phyloP scores from a whole-genome alignment of 495 filamentous ascomycete species.

The Chaetomium fimeti region DNA sequence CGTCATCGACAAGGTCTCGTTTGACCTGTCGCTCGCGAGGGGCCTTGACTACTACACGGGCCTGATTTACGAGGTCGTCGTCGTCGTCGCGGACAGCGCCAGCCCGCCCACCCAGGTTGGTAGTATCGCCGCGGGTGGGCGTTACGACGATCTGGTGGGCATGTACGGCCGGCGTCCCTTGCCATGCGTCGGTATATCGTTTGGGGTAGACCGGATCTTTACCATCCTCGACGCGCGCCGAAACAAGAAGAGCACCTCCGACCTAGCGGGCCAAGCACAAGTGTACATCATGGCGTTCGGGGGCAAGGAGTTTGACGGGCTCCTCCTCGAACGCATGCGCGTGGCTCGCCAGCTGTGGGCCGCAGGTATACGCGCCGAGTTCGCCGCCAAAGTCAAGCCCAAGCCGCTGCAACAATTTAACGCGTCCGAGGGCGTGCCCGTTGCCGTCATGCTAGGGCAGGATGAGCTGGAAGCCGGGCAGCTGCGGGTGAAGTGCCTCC shows the following conservation, averaged over 20 bases:
- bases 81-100: constrained; percentile 37
- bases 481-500: constrained; percentile 74
- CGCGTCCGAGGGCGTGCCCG: constrained; percentile 68
- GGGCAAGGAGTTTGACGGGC: constrained; percentile 72
- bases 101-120: constrained; percentile 43
- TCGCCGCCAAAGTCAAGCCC: constrained; percentile 73
- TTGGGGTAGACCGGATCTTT: constrained; percentile 92
- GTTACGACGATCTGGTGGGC: constrained; percentile 87
- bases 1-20: constrained; percentile 66
- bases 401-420: constrained; percentile 76
- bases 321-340: constrained; percentile 75
- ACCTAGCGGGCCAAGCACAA: constrained; percentile 62
- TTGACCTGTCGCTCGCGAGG: constrained; percentile 78
- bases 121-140: constrained; percentile 82
- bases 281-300: constrained; percentile 91
- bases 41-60: constrained; percentile 94
- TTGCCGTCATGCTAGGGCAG: constrained; percentile 76
- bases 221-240: constrained; percentile 77
- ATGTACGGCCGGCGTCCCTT: constrained; percentile 86
- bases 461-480: constrained; percentile 73
- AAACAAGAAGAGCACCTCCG: constrained; percentile 51
- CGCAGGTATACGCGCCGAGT: constrained; percentile 73
- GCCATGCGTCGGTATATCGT: constrained; percentile 89
- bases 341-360: constrained; percentile 72
- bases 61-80: constrained; percentile 79